Evolutionary conservation across 2,329 filamentous ascomycete species (phyloP).

Genomic region (Fusarium musae): DNA sequence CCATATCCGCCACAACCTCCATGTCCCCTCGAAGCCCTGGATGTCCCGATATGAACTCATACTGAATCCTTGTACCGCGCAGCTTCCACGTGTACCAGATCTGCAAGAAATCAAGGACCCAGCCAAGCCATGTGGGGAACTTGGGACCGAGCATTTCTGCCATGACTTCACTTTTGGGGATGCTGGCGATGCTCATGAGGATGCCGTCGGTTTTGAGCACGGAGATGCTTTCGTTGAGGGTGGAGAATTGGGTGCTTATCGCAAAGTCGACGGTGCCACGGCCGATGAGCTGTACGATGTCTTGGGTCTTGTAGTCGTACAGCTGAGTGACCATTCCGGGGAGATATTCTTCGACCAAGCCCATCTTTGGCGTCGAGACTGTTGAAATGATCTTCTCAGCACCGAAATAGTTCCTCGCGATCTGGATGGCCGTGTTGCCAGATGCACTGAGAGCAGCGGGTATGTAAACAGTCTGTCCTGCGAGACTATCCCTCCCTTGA

Average conservation of each 20-base stretch:
- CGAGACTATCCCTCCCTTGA: conserved; percentile 52
- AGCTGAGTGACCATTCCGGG: conserved; percentile 61
- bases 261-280: conserved; percentile 60
- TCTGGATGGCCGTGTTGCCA: conserved; percentile 58
- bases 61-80: conserved; percentile 56
- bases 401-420: conserved; percentile 62
- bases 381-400: conserved; percentile 61
- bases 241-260: conserved; percentile 58
- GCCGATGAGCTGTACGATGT: conserved; percentile 52
- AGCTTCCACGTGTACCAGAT: conserved; percentile 56
- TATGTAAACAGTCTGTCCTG: conserved; percentile 63
- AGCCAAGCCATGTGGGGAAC: conserved; percentile 53
- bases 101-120: conserved; percentile 51
- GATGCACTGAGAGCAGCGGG: conserved; percentile 61
- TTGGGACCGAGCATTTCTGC: conserved; percentile 47
- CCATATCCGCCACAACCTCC: conserved; percentile 53
- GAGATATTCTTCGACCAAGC: conserved; percentile 54
- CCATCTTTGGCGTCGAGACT: conserved; percentile 63
- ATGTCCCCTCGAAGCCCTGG: conserved; percentile 54
- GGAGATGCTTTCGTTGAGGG: conserved; percentile 53
- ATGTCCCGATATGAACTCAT: conserved; percentile 59
- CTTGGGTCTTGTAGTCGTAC: conserved; percentile 61
- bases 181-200: conserved; percentile 54
- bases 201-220: conserved; percentile 53
- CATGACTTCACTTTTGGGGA: conserved; percentile 48